Conservation (phyloP, 257 asterid genomes). For the Ligustrum vulgare region DNA sequence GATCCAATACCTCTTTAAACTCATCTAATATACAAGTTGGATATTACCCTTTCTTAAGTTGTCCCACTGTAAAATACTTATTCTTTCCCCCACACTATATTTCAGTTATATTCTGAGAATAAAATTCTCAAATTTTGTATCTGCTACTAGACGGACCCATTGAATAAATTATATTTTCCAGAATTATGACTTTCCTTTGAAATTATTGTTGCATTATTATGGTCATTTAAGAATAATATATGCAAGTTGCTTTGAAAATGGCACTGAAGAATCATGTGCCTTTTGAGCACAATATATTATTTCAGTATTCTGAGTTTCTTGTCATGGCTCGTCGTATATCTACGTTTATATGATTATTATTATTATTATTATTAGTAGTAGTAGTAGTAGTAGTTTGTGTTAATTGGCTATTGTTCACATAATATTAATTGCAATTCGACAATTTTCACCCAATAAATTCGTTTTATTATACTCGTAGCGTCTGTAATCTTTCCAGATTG, state of each 20-base stretch:
- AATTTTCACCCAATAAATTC: neutral
- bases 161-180: neutral
- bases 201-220: neutral
- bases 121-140: neutral
- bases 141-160: neutral
- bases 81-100: neutral
- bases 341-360: neutral
- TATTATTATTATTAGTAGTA: too few species aligned
- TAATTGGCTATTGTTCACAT: neutral
- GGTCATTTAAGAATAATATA: neutral
- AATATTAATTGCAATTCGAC: constrained; percentile 4
- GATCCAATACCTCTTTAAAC: neutral
- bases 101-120: neutral
- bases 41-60: neutral
- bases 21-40: neutral
- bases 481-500: constrained; percentile 56
- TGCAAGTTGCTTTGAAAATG: neutral
- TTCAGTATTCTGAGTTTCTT: neutral
- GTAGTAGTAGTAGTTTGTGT: too few species aligned
- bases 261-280: neutral
- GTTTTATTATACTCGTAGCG: neutral
- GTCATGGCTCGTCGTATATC: neutral
- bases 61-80: neutral
- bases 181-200: neutral
- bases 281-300: neutral